Base-by-base conservation (phyloP, 345 rosid genomes). In the Eucalyptus leucophloia region DNA sequence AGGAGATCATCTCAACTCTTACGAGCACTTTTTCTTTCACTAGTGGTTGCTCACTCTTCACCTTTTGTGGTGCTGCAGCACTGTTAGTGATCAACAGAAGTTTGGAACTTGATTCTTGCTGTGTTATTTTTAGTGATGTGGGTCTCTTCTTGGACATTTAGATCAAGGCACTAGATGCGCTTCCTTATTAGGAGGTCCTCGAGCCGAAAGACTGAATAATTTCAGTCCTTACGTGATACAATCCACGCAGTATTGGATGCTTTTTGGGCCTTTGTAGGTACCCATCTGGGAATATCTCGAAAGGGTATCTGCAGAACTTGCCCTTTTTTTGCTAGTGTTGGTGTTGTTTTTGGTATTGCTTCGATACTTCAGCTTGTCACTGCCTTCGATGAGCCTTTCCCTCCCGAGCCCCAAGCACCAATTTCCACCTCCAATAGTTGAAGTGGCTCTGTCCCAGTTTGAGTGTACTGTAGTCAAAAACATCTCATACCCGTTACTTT, bases 171-270 rank as follows among this genome's bases (percentile, higher is more conserved):
- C 47, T 77, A 77, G 85, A 77, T 77, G 85, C 47, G 85, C 85
- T 12, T 77, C 85, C 85, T 12, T 40, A 40, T 77, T 40, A 40
- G 85, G 89, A 93, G 92, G 91, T 92, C 93, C 92, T 86, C 23
- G 85, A 77, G 85, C 16, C 13, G 85, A 40, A 77, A 77, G 89
- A 91, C 81, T 87, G 88, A 89, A 65, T 91, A 89, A 90, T 92
- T 95, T 91, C 92, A 17, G 90, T 91, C 89, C 88, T 92, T 90
- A 91, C 90, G 93, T 77, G 47, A 77, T 77, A 23, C 89, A 91
- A 93, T 91, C 94, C 92, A 88, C 82, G 44, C 92, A 89, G 94
- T 92, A 94, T 92, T 94, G 92, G 94, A 94, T 94, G 92, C 94
- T 90, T 92, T 92, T 83, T 90, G 60, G 88, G 90, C 91, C 91